These are phyloP conservation scores for Ustilago sp. DNA, from an alignment of 1,284 basidiomycete species.

Conservation along the genomic window DNA sequence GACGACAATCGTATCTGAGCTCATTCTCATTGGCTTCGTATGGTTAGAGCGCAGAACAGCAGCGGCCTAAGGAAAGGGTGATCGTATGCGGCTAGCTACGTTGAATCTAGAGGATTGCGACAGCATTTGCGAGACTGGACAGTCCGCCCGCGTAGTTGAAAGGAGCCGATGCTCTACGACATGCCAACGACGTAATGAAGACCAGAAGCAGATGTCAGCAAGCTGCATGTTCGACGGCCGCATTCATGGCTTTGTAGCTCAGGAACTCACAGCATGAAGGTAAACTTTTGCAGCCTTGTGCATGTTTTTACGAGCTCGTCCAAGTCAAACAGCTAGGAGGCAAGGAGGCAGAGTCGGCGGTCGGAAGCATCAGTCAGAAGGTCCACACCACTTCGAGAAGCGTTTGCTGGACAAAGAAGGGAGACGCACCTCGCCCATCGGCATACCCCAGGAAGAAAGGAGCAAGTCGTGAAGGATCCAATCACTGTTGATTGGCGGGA, in stretches of 20 bases:
- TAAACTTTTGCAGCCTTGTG: not conserved
- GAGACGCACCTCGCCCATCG: slow-evolving; percentile 2
- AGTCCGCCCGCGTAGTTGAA: not conserved
- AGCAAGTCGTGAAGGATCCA: slow-evolving; percentile 8
- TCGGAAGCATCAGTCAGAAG: not conserved
- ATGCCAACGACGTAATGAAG: not conserved
- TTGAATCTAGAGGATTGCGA: slow-evolving; percentile 1
- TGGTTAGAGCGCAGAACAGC: not conserved
- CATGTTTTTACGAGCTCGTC: slow-evolving; percentile 2
- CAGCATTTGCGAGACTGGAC: slow-evolving; percentile 5
- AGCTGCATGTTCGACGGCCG: not conserved
- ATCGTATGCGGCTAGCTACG: not conserved
- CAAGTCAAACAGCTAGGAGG: slow-evolving; percentile 1
- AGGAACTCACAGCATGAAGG: slow-evolving; percentile 5
- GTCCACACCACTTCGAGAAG: not conserved
- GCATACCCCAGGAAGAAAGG: slow-evolving; percentile 6
- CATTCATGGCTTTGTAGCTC: not conserved
- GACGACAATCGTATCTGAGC: not conserved
- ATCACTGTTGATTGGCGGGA: not conserved
- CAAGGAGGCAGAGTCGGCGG: not conserved
- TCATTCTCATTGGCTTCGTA: not conserved
- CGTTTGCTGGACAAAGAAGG: not conserved
- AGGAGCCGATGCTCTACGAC: not conserved
- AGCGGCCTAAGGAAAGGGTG: not conserved
- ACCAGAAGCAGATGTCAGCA: not conserved